Percentiles rank a stretch among this genome's conserved stretches.
Evolutionary conservation across 306 rosid genomes (phyloP).

Genomic region (Vigna angularis): DNA sequence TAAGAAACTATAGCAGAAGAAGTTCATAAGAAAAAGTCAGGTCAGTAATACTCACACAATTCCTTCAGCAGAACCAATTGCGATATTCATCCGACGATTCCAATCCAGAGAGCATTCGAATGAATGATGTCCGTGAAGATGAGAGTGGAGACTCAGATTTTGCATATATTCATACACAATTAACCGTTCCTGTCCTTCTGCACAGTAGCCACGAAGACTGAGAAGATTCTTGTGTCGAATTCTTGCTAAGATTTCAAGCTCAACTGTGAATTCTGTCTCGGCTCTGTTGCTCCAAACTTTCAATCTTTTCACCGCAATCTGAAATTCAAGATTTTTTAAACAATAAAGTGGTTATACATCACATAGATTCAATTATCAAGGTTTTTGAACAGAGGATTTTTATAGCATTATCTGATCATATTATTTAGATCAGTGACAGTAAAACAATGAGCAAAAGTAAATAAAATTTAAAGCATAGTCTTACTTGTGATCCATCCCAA

Average conservation of each 20-base stretch:
- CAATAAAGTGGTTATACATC: neutral
- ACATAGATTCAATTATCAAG: constrained; percentile 30
- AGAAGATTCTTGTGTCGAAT: constrained; percentile 94
- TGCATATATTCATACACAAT: constrained; percentile 92
- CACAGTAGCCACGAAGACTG: constrained; percentile 93
- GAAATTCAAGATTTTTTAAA: constrained; percentile 27
- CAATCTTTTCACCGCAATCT: constrained; percentile 98
- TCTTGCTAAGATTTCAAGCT: constrained; percentile 94
- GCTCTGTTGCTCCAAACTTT: constrained; percentile 95
- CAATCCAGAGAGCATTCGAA: constrained; percentile 86
- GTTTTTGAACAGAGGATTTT: constrained; percentile 7
- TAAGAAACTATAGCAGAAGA: constrained; percentile 1
- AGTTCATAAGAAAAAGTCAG: neutral
- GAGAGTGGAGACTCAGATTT: constrained; percentile 89
- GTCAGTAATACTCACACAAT: constrained; percentile 67
- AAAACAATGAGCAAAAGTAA: neutral
- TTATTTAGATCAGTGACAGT: neutral
- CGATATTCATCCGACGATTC: constrained; percentile 83
- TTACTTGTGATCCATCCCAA: constrained; percentile 92
- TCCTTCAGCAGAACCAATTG: constrained; percentile 94
- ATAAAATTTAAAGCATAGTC: neutral
- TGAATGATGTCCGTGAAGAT: constrained; percentile 92
- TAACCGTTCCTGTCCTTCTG: constrained; percentile 97
- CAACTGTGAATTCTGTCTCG: constrained; percentile 76
- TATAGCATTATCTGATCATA: neutral